These are phyloP conservation scores for Dinochytrium kinnereticum DNA, from an alignment of 371 early-diverging fungal genomes.

Conservation along the genomic window DNA sequence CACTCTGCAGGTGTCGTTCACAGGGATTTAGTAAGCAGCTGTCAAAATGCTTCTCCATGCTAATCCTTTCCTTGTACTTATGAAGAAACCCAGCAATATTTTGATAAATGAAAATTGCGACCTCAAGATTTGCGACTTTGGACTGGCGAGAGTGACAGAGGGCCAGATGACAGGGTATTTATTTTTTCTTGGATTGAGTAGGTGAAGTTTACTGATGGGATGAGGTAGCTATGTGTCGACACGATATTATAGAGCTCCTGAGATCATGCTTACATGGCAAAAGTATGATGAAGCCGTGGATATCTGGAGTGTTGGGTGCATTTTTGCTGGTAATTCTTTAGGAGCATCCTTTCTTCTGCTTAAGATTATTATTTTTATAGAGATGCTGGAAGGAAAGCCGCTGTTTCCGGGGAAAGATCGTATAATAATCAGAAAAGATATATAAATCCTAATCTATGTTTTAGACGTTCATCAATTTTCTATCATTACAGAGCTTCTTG, in stretches of 20 bases:
- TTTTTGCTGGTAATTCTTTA: constrained; percentile 67
- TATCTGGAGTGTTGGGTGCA: constrained; percentile 98
- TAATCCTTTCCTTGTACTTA: neutral
- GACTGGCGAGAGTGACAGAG: constrained; percentile 56
- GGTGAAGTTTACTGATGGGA: too few species aligned
- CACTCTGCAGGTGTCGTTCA: constrained; percentile 96
- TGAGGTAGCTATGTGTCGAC: constrained; percentile 94
- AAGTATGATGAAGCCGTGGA: constrained; percentile 97
- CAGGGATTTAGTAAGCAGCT: constrained; percentile 77
- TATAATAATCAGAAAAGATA: constrained; percentile 73
- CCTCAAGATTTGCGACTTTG: constrained; percentile 75
- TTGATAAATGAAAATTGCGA: constrained; percentile 96
- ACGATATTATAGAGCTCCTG: constrained; percentile 98
- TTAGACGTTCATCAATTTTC: constrained; percentile 93
- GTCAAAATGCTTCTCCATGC: neutral
- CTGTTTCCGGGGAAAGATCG: constrained; percentile 96
- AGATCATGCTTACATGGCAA: constrained; percentile 96
- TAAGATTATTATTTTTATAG: constrained; percentile 39
- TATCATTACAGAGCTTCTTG: constrained; percentile 90
- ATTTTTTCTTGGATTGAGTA: neutral
- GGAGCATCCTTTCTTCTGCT: neutral
- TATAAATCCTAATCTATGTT: neutral
- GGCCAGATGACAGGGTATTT: constrained; percentile 54
- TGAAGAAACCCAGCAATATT: constrained; percentile 91
- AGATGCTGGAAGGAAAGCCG: constrained; percentile 96